These are phyloP conservation scores for Suillus ampliporus DNA, from an alignment of 768 basidiomycete genomes.

Conservation along the genomic window DNA sequence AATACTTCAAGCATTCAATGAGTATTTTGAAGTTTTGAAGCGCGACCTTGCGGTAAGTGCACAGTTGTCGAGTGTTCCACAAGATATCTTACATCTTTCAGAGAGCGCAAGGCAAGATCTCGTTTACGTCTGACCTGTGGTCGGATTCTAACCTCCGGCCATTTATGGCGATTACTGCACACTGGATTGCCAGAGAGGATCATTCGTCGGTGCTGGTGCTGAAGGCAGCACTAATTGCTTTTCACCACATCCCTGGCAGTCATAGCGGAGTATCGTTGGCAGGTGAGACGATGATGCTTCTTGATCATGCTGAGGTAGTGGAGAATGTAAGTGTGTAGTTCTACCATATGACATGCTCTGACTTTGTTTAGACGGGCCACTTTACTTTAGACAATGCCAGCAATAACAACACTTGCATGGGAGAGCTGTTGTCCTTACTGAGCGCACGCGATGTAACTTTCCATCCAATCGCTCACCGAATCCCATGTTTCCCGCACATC, in stretches of 20 bases:
- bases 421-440: slow-evolving; percentile 6
- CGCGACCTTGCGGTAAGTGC: slow-evolving; percentile 5
- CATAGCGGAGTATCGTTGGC: slow-evolving; percentile 9
- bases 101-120: slow-evolving; percentile 7
- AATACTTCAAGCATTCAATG: background rate
- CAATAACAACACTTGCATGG: slow-evolving; percentile 21
- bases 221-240: slow-evolving; percentile 19
- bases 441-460: slow-evolving; percentile 12
- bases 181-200: slow-evolving; percentile 26
- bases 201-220: background rate
- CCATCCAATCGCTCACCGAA: slow-evolving; percentile 10
- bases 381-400: slow-evolving; percentile 21
- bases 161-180: slow-evolving; percentile 40
- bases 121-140: slow-evolving; percentile 45
- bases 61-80: background rate
- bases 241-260: slow-evolving; percentile 18
- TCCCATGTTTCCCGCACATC: slow-evolving; percentile 28
- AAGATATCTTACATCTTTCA: background rate
- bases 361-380: slow-evolving; percentile 17
- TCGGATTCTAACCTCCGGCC: slow-evolving; percentile 25
- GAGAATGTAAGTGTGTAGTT: slow-evolving; percentile 5
- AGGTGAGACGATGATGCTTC: background rate
- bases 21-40: slow-evolving; percentile 10
- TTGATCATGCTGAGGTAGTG: slow-evolving; percentile 7
- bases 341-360: slow-evolving; percentile 11